These are phyloP conservation scores for Physaria fendleri DNA, from an alignment of 345 rosid species.

Conservation along the genomic window DNA sequence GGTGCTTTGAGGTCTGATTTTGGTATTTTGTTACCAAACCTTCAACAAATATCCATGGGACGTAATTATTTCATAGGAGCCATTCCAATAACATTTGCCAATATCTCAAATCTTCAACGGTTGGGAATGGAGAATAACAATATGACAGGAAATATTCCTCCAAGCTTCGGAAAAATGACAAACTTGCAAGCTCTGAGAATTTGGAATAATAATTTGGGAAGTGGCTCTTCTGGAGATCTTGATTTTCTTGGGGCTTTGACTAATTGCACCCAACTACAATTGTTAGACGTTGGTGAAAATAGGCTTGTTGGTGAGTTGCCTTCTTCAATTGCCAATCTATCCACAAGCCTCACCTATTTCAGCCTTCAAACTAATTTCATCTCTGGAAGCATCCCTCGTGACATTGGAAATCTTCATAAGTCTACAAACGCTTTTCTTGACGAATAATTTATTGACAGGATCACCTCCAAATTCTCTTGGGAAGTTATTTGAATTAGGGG, in stretches of 20 bases:
- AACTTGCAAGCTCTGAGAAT: no score
- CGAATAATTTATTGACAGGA: no score
- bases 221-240: no score
- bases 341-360: neutral
- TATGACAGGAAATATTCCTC: no score
- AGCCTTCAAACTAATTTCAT: neutral
- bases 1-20: no score
- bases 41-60: neutral
- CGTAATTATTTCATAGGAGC: neutral
- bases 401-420: neutral
- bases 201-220: no score
- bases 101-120: neutral
- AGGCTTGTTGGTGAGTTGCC: neutral
- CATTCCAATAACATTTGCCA: neutral
- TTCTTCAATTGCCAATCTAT: neutral
- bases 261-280: slow-evolving; percentile 3
- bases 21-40: no score
- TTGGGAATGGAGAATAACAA: no score
- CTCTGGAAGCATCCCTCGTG: no score
- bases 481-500: neutral
- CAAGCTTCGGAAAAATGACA: no score
- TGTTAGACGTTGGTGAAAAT: neutral
- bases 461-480: neutral
- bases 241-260: no score
- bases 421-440: neutral